Conservation (phyloP, 441 rosid genomes). For the Pelargonium exstipulatum region DNA sequence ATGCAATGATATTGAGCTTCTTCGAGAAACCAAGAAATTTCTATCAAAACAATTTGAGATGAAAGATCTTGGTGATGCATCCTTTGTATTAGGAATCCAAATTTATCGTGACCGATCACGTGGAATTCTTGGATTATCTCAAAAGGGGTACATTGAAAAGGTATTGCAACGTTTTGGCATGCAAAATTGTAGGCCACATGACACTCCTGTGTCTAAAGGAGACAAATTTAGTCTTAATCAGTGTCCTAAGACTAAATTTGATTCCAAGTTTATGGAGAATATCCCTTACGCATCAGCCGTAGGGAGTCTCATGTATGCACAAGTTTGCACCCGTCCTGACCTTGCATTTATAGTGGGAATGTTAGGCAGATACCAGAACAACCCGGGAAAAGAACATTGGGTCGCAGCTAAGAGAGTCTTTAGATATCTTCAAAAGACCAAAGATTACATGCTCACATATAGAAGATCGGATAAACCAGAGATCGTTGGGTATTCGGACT, state of each 20-base stretch:
- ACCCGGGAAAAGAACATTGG: constrained; percentile 1
- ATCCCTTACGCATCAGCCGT: not conserved
- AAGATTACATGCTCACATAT: constrained; percentile 3
- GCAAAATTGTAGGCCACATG: not conserved
- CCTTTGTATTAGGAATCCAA: not conserved
- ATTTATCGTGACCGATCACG: not conserved
- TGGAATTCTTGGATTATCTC: not conserved
- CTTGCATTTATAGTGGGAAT: not conserved
- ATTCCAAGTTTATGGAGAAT: not conserved
- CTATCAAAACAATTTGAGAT: not conserved
- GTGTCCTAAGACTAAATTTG: not conserved
- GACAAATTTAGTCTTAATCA: constrained; percentile 7
- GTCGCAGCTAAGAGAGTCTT: not conserved
- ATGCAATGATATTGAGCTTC: not conserved
- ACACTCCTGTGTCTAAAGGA: not conserved
- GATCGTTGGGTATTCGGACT: not conserved
- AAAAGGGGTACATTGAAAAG: not conserved
- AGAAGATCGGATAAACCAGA: not conserved
- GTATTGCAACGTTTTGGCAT: not conserved
- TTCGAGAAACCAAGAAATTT: not conserved
- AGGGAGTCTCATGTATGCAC: not conserved
- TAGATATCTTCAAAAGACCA: not conserved
- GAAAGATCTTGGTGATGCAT: not conserved
- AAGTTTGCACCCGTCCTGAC: not conserved
- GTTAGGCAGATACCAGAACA: not conserved